Evolutionary conservation across 148 eudicot species (phyloP).

Genomic region (Persicaria tinctoria): DNA sequence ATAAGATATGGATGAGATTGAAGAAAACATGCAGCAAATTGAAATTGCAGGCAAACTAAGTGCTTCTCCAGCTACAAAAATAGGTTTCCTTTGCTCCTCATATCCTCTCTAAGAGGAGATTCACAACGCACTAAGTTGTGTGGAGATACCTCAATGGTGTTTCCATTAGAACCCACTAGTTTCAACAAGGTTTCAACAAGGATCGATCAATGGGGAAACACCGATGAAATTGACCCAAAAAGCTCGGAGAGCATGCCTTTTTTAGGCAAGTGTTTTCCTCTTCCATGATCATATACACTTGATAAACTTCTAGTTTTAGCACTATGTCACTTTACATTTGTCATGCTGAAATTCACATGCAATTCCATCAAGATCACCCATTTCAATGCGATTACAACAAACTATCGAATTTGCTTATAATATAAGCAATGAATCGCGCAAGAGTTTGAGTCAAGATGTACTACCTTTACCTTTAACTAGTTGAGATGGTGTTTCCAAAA

Average conservation of each 20-base stretch:
- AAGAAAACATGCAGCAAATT: slow-evolving; percentile 19
- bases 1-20: slow-evolving; percentile 18
- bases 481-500: too few species aligned
- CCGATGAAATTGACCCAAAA: not conserved
- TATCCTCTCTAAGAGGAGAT: not conserved
- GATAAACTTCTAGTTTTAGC: not conserved
- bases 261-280: slow-evolving; percentile 2
- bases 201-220: not conserved
- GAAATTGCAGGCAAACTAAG: slow-evolving; percentile 11
- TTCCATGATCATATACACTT: slow-evolving; percentile 1
- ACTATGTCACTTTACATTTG: not conserved
- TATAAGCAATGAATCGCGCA: too few species aligned
- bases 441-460: too few species aligned
- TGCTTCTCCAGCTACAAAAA: slow-evolving; percentile 30
- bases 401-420: too few species aligned
- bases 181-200: not conserved
- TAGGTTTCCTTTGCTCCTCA: slow-evolving; percentile 13
- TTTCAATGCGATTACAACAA: too few species aligned
- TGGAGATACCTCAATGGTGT: not conserved
- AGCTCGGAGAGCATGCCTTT: not conserved
- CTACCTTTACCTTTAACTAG: too few species aligned
- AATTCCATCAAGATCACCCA: too few species aligned
- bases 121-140: slow-evolving; percentile 12
- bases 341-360: too few species aligned
- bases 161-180: not conserved